Evolutionary conservation across 106 monocot species (phyloP).

Genomic region (Ottelia alismoides): DNA sequence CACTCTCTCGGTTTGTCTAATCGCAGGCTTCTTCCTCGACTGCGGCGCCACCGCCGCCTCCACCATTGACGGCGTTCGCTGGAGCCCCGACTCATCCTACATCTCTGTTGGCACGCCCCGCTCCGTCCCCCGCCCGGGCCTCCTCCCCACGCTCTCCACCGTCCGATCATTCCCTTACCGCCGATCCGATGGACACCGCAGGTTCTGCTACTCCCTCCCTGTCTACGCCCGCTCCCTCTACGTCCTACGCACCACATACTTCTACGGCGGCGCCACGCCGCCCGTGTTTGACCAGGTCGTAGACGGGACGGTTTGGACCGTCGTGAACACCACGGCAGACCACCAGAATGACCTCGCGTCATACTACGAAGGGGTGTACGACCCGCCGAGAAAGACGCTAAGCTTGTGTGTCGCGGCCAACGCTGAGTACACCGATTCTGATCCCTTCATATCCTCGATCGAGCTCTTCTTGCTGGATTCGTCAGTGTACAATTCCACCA

Average conservation of each 20-base stretch:
- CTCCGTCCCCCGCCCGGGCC: slow-evolving; percentile 27
- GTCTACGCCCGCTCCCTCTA: slow-evolving; percentile 32
- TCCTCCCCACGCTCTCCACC: slow-evolving; percentile 49
- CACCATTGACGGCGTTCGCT: slow-evolving; percentile 16
- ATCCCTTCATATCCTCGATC: slow-evolving; percentile 61
- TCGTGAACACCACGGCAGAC: slow-evolving; percentile 68
- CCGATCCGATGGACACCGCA: slow-evolving; percentile 17
- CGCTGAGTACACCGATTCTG: slow-evolving; percentile 42
- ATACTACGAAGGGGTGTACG: slow-evolving; percentile 63
- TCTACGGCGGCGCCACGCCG: slow-evolving; percentile 36
- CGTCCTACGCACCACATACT: slow-evolving; percentile 81
- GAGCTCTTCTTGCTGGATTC: slow-evolving; percentile 45
- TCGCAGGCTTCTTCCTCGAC: slow-evolving; percentile 37
- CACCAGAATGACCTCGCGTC: slow-evolving; percentile 30
- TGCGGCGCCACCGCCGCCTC: slow-evolving; percentile 29
- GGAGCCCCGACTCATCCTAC: slow-evolving; percentile 44
- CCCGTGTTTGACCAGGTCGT: slow-evolving; percentile 79
- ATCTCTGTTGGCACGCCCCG: slow-evolving; percentile 21
- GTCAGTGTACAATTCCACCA: slow-evolving; percentile 56
- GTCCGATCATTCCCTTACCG: slow-evolving; percentile 54
- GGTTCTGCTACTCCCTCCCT: slow-evolving; percentile 68
- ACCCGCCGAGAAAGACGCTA: slow-evolving; percentile 34
- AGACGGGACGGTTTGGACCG: slow-evolving; percentile 71
- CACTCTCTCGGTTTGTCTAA: no score
- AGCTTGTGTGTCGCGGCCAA: slow-evolving; percentile 64